These are phyloP conservation scores for Angomonas ambiguus DNA, from an alignment of 208 protist genomes.

Conservation along the genomic window DNA sequence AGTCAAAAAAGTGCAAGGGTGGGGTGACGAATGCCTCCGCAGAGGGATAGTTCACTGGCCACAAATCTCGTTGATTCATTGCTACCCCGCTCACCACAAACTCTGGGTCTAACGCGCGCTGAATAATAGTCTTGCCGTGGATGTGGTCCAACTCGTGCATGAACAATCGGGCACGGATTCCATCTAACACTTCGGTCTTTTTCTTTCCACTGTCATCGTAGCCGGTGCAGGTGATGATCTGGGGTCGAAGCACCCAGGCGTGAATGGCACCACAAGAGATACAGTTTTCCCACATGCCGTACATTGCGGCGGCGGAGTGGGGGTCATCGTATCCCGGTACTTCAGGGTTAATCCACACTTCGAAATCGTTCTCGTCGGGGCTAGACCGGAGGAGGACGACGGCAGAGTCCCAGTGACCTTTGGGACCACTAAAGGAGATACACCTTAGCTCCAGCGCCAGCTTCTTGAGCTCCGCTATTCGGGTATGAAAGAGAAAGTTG, in stretches of 20 bases:
- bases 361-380: slow-evolving; percentile 64
- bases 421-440: slow-evolving; percentile 79
- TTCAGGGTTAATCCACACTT: slow-evolving; percentile 84
- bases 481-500: slow-evolving; percentile 51
- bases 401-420: slow-evolving; percentile 81
- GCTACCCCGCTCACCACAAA: slow-evolving; percentile 75
- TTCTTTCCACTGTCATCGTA: slow-evolving; percentile 71
- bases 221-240: slow-evolving; percentile 70
- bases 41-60: slow-evolving; percentile 83
- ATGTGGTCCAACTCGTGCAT: slow-evolving; percentile 91
- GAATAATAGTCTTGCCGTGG: slow-evolving; percentile 75
- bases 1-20: slow-evolving; percentile 82
- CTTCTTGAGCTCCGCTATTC: slow-evolving; percentile 43
- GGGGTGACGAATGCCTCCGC: slow-evolving; percentile 77
- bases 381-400: slow-evolving; percentile 65
- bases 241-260: slow-evolving; percentile 82
- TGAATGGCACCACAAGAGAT: slow-evolving; percentile 65
- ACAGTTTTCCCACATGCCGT: slow-evolving; percentile 92
- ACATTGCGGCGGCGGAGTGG: slow-evolving; percentile 76
- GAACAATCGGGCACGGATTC: slow-evolving; percentile 77
- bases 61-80: slow-evolving; percentile 76
- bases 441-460: slow-evolving; percentile 66
- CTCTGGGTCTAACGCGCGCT: slow-evolving; percentile 66
- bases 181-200: slow-evolving; percentile 69
- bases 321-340: slow-evolving; percentile 76